A percentile compares a stretch with the other conserved stretches of the same genome.
These are phyloP conservation scores for Tylopilus orsonianus DNA, from an alignment of 1,284 basidiomycete species.

Conservation along the genomic window DNA sequence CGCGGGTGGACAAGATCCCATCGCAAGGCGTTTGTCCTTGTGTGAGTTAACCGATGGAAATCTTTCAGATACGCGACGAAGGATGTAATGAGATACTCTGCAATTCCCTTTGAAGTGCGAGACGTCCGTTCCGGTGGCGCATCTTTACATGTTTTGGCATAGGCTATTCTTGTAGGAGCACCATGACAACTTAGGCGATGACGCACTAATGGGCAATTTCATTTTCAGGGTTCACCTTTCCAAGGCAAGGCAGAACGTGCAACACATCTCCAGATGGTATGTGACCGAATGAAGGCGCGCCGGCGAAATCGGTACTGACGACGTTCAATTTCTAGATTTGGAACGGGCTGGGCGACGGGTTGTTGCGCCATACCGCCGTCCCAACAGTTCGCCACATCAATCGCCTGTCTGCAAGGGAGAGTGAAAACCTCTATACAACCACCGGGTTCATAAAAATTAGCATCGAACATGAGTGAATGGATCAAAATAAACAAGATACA, in stretches of 20 bases:
- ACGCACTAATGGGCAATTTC: conserved; percentile 3
- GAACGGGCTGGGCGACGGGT: conserved; percentile 10
- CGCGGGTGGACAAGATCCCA: conserved; percentile 5
- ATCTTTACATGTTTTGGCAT: background rate
- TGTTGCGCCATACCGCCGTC: background rate
- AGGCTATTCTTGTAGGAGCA: background rate
- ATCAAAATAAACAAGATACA: background rate
- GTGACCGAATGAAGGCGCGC: conserved; percentile 5
- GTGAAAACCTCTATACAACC: background rate
- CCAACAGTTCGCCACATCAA: background rate
- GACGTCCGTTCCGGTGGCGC: background rate
- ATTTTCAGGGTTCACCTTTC: conserved; percentile 2
- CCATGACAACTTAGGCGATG: conserved; percentile 1
- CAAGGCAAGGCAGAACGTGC: background rate
- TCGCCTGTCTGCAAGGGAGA: background rate
- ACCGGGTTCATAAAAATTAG: background rate
- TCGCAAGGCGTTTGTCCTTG: conserved; percentile 4
- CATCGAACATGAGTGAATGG: background rate
- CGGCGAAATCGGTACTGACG: conserved; percentile 1
- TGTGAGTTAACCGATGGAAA: conserved; percentile 9
- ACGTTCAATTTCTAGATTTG: conserved; percentile 12
- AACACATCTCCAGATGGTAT: conserved; percentile 11
- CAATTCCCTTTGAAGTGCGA: background rate
- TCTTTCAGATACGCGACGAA: background rate
- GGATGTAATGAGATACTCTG: background rate